Evolutionary conservation across 2,329 filamentous ascomycete genomes (phyloP).

Genomic region (Aspergillus uvarum): DNA sequence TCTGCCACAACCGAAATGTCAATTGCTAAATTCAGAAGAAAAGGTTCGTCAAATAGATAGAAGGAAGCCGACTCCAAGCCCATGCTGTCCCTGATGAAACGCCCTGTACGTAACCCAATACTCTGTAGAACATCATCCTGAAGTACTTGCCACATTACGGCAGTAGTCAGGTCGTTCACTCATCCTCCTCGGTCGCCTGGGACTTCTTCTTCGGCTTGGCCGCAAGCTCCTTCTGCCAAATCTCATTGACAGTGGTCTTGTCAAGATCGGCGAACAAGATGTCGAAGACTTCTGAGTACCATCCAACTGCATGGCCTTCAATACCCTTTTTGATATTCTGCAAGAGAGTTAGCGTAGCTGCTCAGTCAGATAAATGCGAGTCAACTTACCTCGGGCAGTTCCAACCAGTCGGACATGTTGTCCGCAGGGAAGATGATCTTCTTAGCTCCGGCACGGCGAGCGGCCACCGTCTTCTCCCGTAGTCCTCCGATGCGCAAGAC

Average conservation of each 20-base stretch:
- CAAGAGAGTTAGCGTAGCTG: slow-evolving; percentile 17
- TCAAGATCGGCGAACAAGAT: slow-evolving; percentile 85
- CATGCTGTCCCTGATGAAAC: slow-evolving; percentile 37
- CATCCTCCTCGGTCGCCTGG: slow-evolving; percentile 27
- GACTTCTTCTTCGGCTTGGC: slow-evolving; percentile 52
- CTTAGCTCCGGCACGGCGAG: slow-evolving; percentile 84
- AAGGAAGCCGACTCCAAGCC: slow-evolving; percentile 29
- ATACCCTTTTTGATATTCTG: slow-evolving; percentile 98
- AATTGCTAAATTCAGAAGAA: slow-evolving; percentile 7
- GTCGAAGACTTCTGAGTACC: slow-evolving; percentile 93
- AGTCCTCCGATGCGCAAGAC: slow-evolving; percentile 91
- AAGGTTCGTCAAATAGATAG: slow-evolving; percentile 1
- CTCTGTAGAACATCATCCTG: slow-evolving; percentile 20
- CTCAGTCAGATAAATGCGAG: slow-evolving; percentile 8
- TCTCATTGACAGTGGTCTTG: slow-evolving; percentile 65
- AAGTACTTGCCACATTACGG: background rate
- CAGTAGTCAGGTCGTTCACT: slow-evolving; percentile 20
- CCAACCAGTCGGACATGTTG: slow-evolving; percentile 95
- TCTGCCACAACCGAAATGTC: background rate
- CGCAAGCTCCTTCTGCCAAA: slow-evolving; percentile 66
- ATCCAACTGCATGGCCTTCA: slow-evolving; percentile 83
- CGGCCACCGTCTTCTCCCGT: slow-evolving; percentile 95
- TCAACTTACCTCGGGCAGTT: slow-evolving; percentile 81
- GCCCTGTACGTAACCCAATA: slow-evolving; percentile 32
- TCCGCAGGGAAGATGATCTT: slow-evolving; percentile 94